Base-by-base conservation (phyloP, 257 asterid genomes). In the Nicotiana paniculata region DNA sequence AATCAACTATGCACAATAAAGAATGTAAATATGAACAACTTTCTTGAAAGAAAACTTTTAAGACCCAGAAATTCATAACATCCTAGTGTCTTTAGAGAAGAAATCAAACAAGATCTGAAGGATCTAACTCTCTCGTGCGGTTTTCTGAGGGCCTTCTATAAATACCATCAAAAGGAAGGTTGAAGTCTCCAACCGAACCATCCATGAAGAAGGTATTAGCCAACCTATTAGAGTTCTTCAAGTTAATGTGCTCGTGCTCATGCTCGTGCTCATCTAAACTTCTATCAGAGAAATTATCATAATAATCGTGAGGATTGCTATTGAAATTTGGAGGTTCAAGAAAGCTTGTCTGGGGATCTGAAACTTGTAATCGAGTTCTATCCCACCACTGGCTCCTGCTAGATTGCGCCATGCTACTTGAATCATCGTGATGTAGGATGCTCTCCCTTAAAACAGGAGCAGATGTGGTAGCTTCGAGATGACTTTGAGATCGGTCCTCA, bases 101-200 rank as follows among this genome's bases (percentile, higher is more conserved):
- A 51, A 68, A 84, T 92, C 91, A 93, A 69, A 91, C 92, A 39
- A 85, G 83, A 90, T 86, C 81, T 26, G 84, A 77, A 66, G 85
- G 90, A 82, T 90, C 94, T 12, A 81, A 81, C 57, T 64, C 81
- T 24, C 64, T 86, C 1, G 81, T 35, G n/a, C 83, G 80, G 59
- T 82, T 48, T 4, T 68, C 90, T 3, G 92, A 84, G 15, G 82
- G 90, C 33, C 84, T 85, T 77, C 88, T 55, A 68, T 92, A 95
- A 24, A 91, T 90, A 83, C 90, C 98, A 81, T 85, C 99, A 79
- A 95, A 95, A 1, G 97, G 97, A 69, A 92, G 94, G 65, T 91
- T 85, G 82, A 93, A 91, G 58, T 88, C 97, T 67, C 85, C 91
- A 21, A 83, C 90, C n/a, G 87, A 74, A 62, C 91, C 93, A 75